phyloP scores from a whole-genome alignment of 768 basidiomycete species.

The Auriculariales sp. region DNA sequence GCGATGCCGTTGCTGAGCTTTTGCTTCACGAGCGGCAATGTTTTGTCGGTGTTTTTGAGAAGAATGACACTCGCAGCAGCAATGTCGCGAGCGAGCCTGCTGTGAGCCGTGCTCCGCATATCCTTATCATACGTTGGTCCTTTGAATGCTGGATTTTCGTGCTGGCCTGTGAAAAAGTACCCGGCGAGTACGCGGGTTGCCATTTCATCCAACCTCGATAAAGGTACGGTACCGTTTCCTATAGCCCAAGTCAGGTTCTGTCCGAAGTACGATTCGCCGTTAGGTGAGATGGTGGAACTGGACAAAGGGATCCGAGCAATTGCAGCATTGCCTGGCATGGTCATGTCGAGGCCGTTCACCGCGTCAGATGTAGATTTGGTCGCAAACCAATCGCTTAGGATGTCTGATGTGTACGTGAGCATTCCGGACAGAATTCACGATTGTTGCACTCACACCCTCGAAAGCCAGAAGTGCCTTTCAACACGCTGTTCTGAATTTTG shows the following conservation, averaged over 20 bases:
- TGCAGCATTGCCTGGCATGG: slow-evolving; percentile 46
- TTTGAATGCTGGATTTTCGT: slow-evolving; percentile 13
- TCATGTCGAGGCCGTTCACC: slow-evolving; percentile 40
- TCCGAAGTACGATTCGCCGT: too few relatives aligned
- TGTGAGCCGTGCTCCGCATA: slow-evolving; percentile 14
- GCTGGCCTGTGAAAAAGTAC: slow-evolving; percentile 19
- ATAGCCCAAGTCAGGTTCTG: too few relatives aligned
- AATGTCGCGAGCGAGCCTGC: slow-evolving; percentile 24
- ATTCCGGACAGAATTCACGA: neutral
- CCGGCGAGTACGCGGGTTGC: slow-evolving; percentile 25
- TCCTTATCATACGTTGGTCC: slow-evolving; percentile 7
- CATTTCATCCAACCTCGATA: slow-evolving; percentile 61
- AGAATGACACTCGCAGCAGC: slow-evolving; percentile 44
- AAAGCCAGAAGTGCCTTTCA: slow-evolving; percentile 65
- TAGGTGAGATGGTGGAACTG: neutral
- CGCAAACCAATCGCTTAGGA: slow-evolving; percentile 66
- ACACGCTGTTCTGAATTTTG: slow-evolving; percentile 53
- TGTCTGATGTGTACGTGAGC: slow-evolving; percentile 18
- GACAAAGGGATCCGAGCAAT: slow-evolving; percentile 8
- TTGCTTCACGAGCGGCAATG: slow-evolving; percentile 19
- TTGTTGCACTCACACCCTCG: slow-evolving; percentile 26
- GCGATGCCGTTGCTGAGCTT: too few relatives aligned
- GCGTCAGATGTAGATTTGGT: slow-evolving; percentile 46
- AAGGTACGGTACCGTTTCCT: slow-evolving; percentile 54
- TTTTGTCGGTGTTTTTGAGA: slow-evolving; percentile 27